A percentile compares a stretch with the other conserved stretches of the same genome.
phyloP scores from a whole-genome alignment of 1,284 basidiomycete species.

The Marasmius fiardii region DNA sequence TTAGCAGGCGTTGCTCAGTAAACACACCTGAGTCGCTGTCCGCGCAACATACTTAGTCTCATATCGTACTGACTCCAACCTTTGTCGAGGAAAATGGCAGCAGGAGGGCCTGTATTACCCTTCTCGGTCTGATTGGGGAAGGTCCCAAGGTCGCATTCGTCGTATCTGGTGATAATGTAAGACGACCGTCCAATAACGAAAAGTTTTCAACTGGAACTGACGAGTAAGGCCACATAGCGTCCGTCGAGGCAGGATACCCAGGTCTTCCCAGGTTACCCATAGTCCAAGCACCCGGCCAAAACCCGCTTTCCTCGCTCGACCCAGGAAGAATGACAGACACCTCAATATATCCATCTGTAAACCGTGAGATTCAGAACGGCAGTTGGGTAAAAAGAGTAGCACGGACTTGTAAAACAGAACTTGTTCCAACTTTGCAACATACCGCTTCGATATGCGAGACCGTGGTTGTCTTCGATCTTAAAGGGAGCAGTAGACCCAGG shows the following conservation, averaged over 20 bases:
- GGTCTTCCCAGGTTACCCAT: slow-evolving; percentile 90
- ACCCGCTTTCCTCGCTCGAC: slow-evolving; percentile 36
- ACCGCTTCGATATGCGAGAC: slow-evolving; percentile 62
- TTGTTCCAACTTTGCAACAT: slow-evolving; percentile 82
- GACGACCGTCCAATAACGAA: neutral
- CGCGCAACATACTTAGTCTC: slow-evolving; percentile 62
- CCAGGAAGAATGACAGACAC: slow-evolving; percentile 19
- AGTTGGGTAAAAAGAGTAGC: slow-evolving; percentile 20
- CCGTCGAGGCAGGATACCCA: slow-evolving; percentile 76
- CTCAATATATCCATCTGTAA: neutral
- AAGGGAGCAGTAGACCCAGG: slow-evolving; percentile 41
- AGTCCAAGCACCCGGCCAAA: slow-evolving; percentile 73
- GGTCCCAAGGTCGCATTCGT: slow-evolving; percentile 76
- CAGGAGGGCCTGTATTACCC: slow-evolving; percentile 42
- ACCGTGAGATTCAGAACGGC: too few relatives aligned
- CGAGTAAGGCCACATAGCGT: slow-evolving; percentile 73
- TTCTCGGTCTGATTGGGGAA: slow-evolving; percentile 66
- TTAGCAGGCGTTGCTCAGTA: slow-evolving; percentile 25
- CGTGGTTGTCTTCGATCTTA: slow-evolving; percentile 47
- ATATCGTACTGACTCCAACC: slow-evolving; percentile 44
- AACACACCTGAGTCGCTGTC: slow-evolving; percentile 58
- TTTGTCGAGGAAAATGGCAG: slow-evolving; percentile 47
- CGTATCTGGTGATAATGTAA: slow-evolving; percentile 40
- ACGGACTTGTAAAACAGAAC: slow-evolving; percentile 69
- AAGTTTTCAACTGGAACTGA: slow-evolving; percentile 22